These are phyloP conservation scores for Lolium multiflorum DNA, from an alignment of 176 grass and related monocot species.

Conservation along the genomic window DNA sequence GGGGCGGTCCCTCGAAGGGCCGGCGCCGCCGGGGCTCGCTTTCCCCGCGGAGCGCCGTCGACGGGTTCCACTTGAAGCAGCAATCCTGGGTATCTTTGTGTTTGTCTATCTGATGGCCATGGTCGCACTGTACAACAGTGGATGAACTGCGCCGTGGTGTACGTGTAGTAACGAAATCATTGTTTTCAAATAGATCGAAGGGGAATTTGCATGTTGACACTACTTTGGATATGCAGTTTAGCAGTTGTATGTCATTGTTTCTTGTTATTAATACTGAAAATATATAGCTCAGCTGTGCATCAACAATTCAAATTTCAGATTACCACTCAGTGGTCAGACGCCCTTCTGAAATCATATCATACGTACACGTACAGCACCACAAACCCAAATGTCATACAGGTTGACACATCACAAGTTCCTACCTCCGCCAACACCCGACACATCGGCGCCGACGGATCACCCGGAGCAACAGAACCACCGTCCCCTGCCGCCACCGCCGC, in stretches of 20 bases:
- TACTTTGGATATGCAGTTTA: too few relatives aligned
- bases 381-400: too few relatives aligned
- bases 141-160: not conserved
- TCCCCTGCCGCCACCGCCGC: not conserved
- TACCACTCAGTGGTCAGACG: too few relatives aligned
- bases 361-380: too few relatives aligned
- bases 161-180: too few relatives aligned
- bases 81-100: not conserved
- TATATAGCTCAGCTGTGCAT: too few relatives aligned
- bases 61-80: not conserved
- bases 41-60: not conserved
- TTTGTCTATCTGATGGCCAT: not conserved
- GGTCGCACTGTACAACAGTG: not conserved
- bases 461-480: constrained; percentile 66
- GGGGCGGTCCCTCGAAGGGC: not conserved
- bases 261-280: too few relatives aligned
- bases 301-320: too few relatives aligned
- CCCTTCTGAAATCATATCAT: too few relatives aligned
- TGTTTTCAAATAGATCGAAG: too few relatives aligned
- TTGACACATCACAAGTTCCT: not conserved
- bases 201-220: too few relatives aligned
- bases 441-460: constrained; percentile 9
- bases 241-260: too few relatives aligned
- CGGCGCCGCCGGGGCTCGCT: not conserved
- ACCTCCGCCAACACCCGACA: not conserved